Conservation (phyloP, 768 basidiomycete species). For the Suillus clintonianus region DNA sequence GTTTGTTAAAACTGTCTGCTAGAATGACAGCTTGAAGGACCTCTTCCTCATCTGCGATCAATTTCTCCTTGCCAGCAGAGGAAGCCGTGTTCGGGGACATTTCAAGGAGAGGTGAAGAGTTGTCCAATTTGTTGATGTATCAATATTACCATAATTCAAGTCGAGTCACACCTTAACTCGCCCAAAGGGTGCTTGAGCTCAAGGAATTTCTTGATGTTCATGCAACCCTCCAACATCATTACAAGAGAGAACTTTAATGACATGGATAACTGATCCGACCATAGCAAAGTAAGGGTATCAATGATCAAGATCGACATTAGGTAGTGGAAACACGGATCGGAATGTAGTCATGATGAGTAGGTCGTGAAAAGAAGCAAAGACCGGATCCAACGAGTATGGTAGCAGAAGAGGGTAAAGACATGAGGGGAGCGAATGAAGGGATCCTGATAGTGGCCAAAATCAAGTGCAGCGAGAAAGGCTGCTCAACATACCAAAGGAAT, state of each 20-base stretch:
- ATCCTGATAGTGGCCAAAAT: constrained; percentile 34
- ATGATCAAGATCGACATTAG: constrained; percentile 69
- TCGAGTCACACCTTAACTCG: constrained; percentile 24
- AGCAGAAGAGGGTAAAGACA: constrained; percentile 35
- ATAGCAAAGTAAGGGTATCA: constrained; percentile 47
- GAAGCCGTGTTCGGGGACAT: constrained; percentile 66
- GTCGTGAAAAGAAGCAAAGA: constrained; percentile 58
- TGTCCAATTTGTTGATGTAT: constrained; percentile 1
- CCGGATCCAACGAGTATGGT: constrained; percentile 62
- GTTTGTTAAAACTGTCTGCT: constrained; percentile 94
- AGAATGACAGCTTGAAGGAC: constrained; percentile 93
- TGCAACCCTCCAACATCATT: constrained; percentile 25
- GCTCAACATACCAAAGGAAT: constrained; percentile 38
- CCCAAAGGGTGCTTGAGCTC: not conserved
- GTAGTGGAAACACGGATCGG: constrained; percentile 59
- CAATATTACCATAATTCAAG: not conserved
- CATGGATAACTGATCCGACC: constrained; percentile 34
- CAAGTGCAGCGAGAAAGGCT: constrained; percentile 36
- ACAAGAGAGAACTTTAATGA: constrained; percentile 33
- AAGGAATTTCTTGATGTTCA: not conserved
- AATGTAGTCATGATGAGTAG: constrained; percentile 57
- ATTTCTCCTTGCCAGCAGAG: constrained; percentile 58
- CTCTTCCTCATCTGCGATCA: constrained; percentile 75
- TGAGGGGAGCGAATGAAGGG: constrained; percentile 32
- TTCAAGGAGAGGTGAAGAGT: constrained; percentile 29